Evolutionary conservation across 2,329 filamentous ascomycete species (phyloP).

Genomic region (Penicillium capsulatum): DNA sequence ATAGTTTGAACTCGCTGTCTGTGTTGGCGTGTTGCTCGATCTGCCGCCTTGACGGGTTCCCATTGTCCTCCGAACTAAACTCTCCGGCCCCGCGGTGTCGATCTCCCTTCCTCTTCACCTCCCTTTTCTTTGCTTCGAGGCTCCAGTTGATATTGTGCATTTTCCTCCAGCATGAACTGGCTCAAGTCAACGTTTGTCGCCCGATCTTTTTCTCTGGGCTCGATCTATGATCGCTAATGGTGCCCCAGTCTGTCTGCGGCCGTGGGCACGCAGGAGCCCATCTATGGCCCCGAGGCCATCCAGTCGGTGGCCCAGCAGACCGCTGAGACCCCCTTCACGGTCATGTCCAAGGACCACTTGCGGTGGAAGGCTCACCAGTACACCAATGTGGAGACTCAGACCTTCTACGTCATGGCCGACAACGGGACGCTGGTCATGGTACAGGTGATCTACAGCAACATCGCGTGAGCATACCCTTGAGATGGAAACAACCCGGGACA

Average conservation of each 20-base stretch:
- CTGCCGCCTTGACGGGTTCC: slow-evolving; percentile 7
- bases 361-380: slow-evolving; percentile 77
- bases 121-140: slow-evolving; percentile 17
- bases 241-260: slow-evolving; percentile 61
- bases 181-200: slow-evolving; percentile 79
- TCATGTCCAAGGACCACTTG: slow-evolving; percentile 70
- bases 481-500: too few relatives aligned
- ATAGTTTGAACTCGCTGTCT: too few relatives aligned
- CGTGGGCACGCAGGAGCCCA: slow-evolving; percentile 91
- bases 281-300: slow-evolving; percentile 87
- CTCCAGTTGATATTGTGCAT: slow-evolving; percentile 8
- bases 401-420: slow-evolving; percentile 83
- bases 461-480: slow-evolving; percentile 62
- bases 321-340: slow-evolving; percentile 72
- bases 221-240: slow-evolving; percentile 44
- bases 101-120: slow-evolving; percentile 28
- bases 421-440: slow-evolving; percentile 70
- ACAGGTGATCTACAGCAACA: slow-evolving; percentile 97
- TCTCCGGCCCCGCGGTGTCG: slow-evolving; percentile 33
- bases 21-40: too few relatives aligned
- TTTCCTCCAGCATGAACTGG: slow-evolving; percentile 69
- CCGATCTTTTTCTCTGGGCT: slow-evolving; percentile 7
- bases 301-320: slow-evolving; percentile 79
- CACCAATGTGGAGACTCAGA: slow-evolving; percentile 91
- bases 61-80: slow-evolving; percentile 25